phyloP scores from a whole-genome alignment of 2,329 filamentous ascomycete genomes.

The Pseudocercospora crystallina region DNA sequence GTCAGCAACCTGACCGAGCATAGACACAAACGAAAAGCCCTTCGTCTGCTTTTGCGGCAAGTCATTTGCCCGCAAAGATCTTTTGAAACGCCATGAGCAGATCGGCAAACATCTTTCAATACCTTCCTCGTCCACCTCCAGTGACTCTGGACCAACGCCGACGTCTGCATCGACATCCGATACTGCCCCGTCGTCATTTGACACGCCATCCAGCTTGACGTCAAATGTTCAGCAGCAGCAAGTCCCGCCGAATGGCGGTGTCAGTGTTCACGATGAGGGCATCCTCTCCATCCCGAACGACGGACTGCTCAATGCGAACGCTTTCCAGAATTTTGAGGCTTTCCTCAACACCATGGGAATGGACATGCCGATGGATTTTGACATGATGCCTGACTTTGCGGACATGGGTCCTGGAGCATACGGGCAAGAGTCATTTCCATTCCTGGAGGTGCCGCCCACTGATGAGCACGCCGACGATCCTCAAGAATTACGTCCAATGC shows the following conservation, averaged over 20 bases:
- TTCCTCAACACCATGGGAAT: conserved; percentile 16
- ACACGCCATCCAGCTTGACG: too few relatives aligned
- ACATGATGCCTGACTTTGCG: background rate
- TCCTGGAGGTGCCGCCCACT: background rate
- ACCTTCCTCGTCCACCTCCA: background rate
- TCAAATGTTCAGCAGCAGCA: too few relatives aligned
- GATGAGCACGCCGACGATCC: conserved; percentile 8
- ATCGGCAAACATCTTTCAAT: conserved; percentile 1
- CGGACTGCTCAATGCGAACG: conserved; percentile 1
- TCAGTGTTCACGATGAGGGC: too few relatives aligned
- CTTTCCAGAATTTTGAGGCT: conserved; percentile 12
- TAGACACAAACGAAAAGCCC: conserved; percentile 17
- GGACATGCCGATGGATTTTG: conserved; percentile 4
- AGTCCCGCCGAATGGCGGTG: too few relatives aligned
- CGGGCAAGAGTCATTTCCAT: background rate
- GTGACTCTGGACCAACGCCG: too few relatives aligned
- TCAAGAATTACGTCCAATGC: conserved; percentile 3
- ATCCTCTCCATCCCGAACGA: background rate
- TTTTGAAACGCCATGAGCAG: conserved; percentile 14
- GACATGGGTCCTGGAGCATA: background rate
- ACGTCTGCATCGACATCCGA: too few relatives aligned
- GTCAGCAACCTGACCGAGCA: background rate
- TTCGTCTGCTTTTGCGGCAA: conserved; percentile 15
- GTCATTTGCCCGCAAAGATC: conserved; percentile 13
- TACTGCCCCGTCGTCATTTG: too few relatives aligned